Evolutionary conservation across 495 filamentous ascomycete species (phyloP).

Genomic region (Polyplosphaeria fusca): DNA sequence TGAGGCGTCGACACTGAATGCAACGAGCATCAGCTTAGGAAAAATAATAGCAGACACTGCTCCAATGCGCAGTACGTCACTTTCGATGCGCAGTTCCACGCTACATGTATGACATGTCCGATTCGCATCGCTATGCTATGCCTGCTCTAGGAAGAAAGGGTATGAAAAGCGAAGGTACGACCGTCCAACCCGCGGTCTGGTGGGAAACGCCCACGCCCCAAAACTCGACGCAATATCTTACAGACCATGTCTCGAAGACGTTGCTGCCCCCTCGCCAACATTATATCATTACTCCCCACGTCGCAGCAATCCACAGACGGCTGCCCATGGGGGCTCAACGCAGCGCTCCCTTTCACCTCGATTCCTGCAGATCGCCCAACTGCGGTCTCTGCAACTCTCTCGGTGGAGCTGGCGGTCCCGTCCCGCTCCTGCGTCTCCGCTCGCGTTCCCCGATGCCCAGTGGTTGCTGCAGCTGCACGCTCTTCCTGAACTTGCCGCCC

Average conservation of each 20-base stretch:
- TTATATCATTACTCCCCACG: slow-evolving; percentile 8
- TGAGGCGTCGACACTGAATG: too few relatives aligned
- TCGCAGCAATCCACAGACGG: background rate
- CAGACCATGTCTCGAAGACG: background rate
- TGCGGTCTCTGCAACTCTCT: slow-evolving; percentile 16
- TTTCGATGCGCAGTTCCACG: too few relatives aligned
- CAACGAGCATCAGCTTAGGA: too few relatives aligned
- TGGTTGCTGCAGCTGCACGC: slow-evolving; percentile 25
- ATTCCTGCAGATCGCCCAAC: slow-evolving; percentile 24
- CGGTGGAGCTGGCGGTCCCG: slow-evolving; percentile 53
- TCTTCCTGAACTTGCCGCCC: slow-evolving; percentile 52
- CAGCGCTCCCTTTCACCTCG: slow-evolving; percentile 11
- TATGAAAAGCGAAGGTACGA: background rate
- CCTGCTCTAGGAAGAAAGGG: background rate
- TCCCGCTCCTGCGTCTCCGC: slow-evolving; percentile 64
- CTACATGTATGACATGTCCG: too few relatives aligned
- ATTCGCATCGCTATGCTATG: background rate
- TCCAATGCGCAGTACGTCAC: too few relatives aligned
- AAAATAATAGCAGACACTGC: too few relatives aligned
- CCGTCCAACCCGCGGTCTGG: background rate
- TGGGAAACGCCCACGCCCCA: background rate
- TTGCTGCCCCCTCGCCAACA: too few relatives aligned
- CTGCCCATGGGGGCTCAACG: too few relatives aligned
- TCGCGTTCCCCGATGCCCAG: slow-evolving; percentile 61
- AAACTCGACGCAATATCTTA: slow-evolving; percentile 3